Evolutionary conservation across 768 basidiomycete species (phyloP).

Genomic region (Leucogyrophana mollusca): DNA sequence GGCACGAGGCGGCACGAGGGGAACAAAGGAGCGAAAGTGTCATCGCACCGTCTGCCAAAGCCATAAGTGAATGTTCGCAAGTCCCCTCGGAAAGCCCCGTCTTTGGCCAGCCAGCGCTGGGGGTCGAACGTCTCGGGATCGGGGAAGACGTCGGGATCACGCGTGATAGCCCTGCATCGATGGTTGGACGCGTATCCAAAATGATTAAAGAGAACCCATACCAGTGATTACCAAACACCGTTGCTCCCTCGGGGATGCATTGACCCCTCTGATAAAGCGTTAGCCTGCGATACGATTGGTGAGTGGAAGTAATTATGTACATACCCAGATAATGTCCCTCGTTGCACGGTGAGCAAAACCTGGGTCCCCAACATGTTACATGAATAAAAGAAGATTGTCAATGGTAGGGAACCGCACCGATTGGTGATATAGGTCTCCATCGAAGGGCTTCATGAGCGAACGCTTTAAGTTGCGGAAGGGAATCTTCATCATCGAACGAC

Average conservation of each 20-base stretch:
- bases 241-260: constrained; percentile 19
- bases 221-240: constrained; percentile 19
- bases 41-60: constrained; percentile 44
- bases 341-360: constrained; percentile 63
- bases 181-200: neutral
- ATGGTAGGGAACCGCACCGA: constrained; percentile 20
- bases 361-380: no score
- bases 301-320: neutral
- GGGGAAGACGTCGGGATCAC: constrained; percentile 51
- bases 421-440: constrained; percentile 29
- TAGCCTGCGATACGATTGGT: no score
- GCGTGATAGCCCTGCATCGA: constrained; percentile 39
- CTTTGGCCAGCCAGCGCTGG: constrained; percentile 46
- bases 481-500: constrained; percentile 29
- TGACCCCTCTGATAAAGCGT: constrained; percentile 15
- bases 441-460: constrained; percentile 36
- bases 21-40: no score
- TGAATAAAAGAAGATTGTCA: neutral
- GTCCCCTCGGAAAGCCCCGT: constrained; percentile 43
- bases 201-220: no score
- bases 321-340: constrained; percentile 59
- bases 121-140: constrained; percentile 57
- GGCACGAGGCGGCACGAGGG: neutral
- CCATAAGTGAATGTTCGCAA: constrained; percentile 48
- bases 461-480: constrained; percentile 34